Conservation (phyloP, 2,329 filamentous ascomycete genomes). For the Venturiaceae sp. region DNA sequence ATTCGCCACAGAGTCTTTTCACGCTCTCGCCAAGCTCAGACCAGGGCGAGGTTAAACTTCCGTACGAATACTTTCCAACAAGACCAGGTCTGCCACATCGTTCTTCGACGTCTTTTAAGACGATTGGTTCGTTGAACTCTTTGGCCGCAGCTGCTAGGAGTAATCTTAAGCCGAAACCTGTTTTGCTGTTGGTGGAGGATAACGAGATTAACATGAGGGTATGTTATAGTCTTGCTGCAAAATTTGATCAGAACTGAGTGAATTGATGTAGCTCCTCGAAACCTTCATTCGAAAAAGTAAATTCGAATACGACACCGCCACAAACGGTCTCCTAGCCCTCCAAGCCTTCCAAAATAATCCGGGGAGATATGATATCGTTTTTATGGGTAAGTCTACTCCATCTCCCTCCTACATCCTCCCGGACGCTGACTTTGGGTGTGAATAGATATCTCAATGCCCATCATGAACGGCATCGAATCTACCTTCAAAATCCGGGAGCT, state of each 20-base stretch:
- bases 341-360: slow-evolving; percentile 10
- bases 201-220: slow-evolving; percentile 27
- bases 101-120: background rate
- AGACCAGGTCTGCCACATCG: background rate
- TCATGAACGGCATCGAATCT: slow-evolving; percentile 29
- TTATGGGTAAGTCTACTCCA: slow-evolving; percentile 47
- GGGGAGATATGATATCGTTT: slow-evolving; percentile 11
- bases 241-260: background rate
- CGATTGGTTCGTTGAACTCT: background rate
- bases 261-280: slow-evolving; percentile 16
- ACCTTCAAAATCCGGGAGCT: slow-evolving; percentile 25
- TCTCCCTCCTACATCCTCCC: background rate
- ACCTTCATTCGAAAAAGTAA: slow-evolving; percentile 23
- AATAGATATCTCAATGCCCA: slow-evolving; percentile 28
- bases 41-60: background rate
- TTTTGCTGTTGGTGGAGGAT: slow-evolving; percentile 26
- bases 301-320: slow-evolving; percentile 21
- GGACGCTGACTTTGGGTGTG: background rate
- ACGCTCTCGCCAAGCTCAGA: background rate
- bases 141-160: background rate
- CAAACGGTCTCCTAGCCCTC: slow-evolving; percentile 26
- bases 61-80: background rate
- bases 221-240: background rate
- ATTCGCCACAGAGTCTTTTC: background rate
- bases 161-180: no score